These are phyloP conservation scores for Cercospora brassicicola DNA, from an alignment of 2,329 filamentous ascomycete species.

Conservation along the genomic window DNA sequence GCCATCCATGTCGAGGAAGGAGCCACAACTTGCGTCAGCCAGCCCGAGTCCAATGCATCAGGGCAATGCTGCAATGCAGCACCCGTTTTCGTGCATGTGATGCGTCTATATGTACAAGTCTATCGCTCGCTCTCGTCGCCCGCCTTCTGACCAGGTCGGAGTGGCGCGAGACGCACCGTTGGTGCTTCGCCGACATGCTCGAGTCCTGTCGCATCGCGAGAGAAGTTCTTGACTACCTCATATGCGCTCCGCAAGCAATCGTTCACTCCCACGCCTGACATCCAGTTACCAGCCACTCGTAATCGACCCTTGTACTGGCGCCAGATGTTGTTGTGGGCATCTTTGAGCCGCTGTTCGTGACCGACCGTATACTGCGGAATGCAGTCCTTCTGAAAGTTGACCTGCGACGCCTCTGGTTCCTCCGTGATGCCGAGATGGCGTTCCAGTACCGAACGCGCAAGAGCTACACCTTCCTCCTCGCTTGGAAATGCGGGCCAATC, in stretches of 20 bases:
- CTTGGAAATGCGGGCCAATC: conserved; percentile 62
- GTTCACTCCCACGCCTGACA: conserved; percentile 52
- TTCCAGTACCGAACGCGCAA: conserved; percentile 68
- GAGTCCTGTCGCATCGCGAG: conserved; percentile 35
- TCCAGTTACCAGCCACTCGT: conserved; percentile 58
- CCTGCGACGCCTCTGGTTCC: conserved; percentile 61
- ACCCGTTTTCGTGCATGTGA: not conserved
- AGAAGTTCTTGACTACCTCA: conserved; percentile 51
- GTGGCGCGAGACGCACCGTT: conserved; percentile 24
- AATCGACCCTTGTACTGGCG: conserved; percentile 62
- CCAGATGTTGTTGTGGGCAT: conserved; percentile 57
- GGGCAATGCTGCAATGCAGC: not conserved
- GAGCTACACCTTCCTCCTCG: conserved; percentile 63
- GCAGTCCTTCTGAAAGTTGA: conserved; percentile 66
- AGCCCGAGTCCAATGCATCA: not conserved
- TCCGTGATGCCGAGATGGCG: conserved; percentile 73
- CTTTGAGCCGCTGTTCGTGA: conserved; percentile 64
- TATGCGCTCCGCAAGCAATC: conserved; percentile 58
- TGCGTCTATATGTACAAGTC: conserved; percentile 24
- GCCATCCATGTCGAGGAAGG: conserved; percentile 6
- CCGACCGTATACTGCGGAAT: conserved; percentile 90
- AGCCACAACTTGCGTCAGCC: not conserved
- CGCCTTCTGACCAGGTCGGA: conserved; percentile 15
- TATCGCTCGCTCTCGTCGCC: conserved; percentile 18
- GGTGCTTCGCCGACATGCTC: conserved; percentile 34